Evolutionary conservation across 2,329 filamentous ascomycete species (phyloP).

Genomic region (Zopfia rhizophila): DNA sequence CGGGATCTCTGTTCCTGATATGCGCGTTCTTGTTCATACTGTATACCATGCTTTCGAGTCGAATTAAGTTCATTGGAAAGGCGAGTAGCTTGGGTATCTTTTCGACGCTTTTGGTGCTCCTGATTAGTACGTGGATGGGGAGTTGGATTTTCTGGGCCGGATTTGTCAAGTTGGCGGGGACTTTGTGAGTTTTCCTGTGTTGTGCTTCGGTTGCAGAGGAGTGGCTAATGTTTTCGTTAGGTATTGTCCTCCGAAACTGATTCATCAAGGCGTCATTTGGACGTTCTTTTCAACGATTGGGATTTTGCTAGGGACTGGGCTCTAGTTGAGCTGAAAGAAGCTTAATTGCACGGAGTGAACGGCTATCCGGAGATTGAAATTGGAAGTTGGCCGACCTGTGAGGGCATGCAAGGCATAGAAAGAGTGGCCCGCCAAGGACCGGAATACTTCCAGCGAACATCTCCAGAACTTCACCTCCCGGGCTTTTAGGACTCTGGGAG

Average conservation of each 20-base stretch:
- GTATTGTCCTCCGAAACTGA: slow-evolving; percentile 22
- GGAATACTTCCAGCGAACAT: too few relatives aligned
- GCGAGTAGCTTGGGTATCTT: slow-evolving; percentile 5
- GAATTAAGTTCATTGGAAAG: slow-evolving; percentile 8
- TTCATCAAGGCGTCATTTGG: slow-evolving; percentile 19
- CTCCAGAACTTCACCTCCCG: too few relatives aligned
- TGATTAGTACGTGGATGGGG: slow-evolving; percentile 18
- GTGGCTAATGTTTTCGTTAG: slow-evolving; percentile 4
- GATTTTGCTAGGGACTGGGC: slow-evolving; percentile 12
- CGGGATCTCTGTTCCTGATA: slow-evolving; percentile 16
- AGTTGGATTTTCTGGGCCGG: slow-evolving; percentile 23
- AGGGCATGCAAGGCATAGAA: too few relatives aligned
- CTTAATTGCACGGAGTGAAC: too few relatives aligned
- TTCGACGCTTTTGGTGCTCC: slow-evolving; percentile 1
- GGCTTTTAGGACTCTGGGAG: too few relatives aligned
- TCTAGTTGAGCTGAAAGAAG: too few relatives aligned
- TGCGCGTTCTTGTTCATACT: slow-evolving; percentile 14
- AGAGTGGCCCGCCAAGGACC: too few relatives aligned
- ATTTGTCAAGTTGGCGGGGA: slow-evolving; percentile 17
- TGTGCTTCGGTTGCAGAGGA: not conserved
- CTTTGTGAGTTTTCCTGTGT: slow-evolving; percentile 10
- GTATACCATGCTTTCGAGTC: slow-evolving; percentile 6
- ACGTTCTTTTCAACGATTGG: slow-evolving; percentile 18
- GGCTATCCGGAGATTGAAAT: too few relatives aligned
- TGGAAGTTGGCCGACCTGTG: too few relatives aligned